These are phyloP conservation scores for Phytophthora sansomeana DNA, from an alignment of 352 stramenopile species.

Conservation along the genomic window DNA sequence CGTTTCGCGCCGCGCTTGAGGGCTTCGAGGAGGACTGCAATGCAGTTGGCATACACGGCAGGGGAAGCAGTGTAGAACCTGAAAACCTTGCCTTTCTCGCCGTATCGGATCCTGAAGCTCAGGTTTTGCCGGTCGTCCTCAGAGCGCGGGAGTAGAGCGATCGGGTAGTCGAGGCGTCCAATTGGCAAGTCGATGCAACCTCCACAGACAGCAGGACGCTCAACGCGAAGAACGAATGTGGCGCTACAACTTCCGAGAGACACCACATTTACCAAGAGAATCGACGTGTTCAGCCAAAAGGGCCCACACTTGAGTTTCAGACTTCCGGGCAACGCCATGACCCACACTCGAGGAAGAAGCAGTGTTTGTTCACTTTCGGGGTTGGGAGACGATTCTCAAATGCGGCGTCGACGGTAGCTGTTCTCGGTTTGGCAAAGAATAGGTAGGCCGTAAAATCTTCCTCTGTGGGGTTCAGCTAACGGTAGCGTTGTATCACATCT, in stretches of 20 bases:
- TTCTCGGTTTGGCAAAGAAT: neutral
- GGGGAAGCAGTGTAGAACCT: constrained; percentile 8
- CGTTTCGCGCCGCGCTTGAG: neutral
- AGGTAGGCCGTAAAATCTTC: neutral
- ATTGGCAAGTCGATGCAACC: constrained; percentile 17
- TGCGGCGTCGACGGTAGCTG: neutral
- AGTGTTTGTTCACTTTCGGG: neutral
- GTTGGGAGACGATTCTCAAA: constrained; percentile 6
- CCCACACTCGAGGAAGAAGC: neutral
- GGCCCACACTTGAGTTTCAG: constrained; percentile 21
- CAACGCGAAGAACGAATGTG: constrained; percentile 20
- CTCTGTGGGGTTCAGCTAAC: neutral
- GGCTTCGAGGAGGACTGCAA: constrained; percentile 8
- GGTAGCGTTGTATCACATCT: neutral
- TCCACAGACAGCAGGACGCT: constrained; percentile 7
- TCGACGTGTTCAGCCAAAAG: constrained; percentile 20
- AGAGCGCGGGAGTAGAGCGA: constrained; percentile 9
- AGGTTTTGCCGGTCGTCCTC: constrained; percentile 13
- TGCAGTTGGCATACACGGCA: constrained; percentile 12
- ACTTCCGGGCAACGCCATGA: constrained; percentile 8
- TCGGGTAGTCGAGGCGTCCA: constrained; percentile 3
- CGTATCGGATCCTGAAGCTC: constrained; percentile 20
- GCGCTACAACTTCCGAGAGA: neutral
- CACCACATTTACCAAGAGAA: constrained; percentile 21
- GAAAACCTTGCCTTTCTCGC: constrained; percentile 13